Percentiles rank a stretch among this genome's conserved stretches.
Evolutionary conservation across 495 filamentous ascomycete genomes (phyloP).

Genomic region (Lichina pygmaea): DNA sequence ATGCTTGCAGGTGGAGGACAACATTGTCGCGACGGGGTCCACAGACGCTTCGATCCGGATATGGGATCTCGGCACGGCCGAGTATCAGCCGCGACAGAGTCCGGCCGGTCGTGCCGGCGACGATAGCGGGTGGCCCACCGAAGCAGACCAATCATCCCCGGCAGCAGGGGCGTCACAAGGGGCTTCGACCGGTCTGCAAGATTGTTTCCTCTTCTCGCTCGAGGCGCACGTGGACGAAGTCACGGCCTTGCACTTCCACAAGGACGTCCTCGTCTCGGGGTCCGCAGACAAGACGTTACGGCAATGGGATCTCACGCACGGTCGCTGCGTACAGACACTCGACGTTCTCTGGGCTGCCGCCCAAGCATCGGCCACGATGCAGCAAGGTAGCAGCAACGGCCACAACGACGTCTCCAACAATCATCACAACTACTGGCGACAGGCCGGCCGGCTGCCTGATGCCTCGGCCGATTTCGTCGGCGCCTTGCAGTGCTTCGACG

Average conservation of each 20-base stretch:
- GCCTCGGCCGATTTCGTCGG: constrained; percentile 78
- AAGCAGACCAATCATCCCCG: constrained; percentile 24
- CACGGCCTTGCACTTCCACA: constrained; percentile 73
- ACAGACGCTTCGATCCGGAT: constrained; percentile 87
- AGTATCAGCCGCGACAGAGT: constrained; percentile 31
- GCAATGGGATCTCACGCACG: constrained; percentile 92
- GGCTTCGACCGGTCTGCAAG: constrained; percentile 40
- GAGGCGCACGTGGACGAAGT: constrained; percentile 84
- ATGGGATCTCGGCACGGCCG: constrained; percentile 65
- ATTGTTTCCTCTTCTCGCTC: constrained; percentile 67
- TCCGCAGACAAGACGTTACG: constrained; percentile 91
- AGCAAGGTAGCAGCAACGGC: constrained; percentile 19
- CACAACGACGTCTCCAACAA: constrained; percentile 26
- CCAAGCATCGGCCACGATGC: constrained; percentile 48
- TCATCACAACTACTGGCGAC: constrained; percentile 11
- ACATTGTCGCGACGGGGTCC: constrained; percentile 80
- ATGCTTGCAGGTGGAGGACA: constrained; percentile 82
- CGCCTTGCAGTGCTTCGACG: constrained; percentile 86
- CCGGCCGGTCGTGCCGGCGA: constrained; percentile 38
- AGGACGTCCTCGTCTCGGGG: constrained; percentile 74
- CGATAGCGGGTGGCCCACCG: constrained; percentile 18
- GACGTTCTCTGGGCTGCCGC: constrained; percentile 98
- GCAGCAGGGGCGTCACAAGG: constrained; percentile 32
- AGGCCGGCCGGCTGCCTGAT: constrained; percentile 29
- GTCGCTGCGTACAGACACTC: constrained; percentile 86